These are phyloP conservation scores for Cyclaneusma minus DNA, from an alignment of 2,329 filamentous ascomycete genomes.

Conservation along the genomic window DNA sequence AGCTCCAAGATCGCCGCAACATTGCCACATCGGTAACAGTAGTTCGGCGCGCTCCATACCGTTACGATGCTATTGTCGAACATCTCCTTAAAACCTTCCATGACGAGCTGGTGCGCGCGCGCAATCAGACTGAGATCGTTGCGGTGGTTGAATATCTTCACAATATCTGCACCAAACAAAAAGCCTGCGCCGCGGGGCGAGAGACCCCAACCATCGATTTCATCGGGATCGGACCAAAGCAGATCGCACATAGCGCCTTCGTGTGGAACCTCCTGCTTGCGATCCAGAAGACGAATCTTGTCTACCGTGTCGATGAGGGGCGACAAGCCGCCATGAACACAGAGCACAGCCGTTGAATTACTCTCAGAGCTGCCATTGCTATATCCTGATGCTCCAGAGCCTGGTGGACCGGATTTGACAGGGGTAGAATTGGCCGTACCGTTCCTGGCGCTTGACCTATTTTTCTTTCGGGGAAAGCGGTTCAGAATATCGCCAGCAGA, in stretches of 20 bases:
- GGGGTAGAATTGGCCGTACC: conserved; percentile 20
- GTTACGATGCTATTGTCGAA: conserved; percentile 93
- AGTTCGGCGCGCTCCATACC: conserved; percentile 96
- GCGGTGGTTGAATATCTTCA: conserved; percentile 86
- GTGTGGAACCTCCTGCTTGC: conserved; percentile 96
- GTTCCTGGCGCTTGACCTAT: too few species aligned
- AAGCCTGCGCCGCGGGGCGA: conserved; percentile 91
- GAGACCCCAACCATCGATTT: conserved; percentile 93
- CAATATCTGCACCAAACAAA: conserved; percentile 88
- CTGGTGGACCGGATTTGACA: conserved; percentile 53
- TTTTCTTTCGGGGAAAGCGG: conserved; percentile 41
- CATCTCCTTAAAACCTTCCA: conserved; percentile 99
- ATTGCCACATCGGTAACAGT: conserved; percentile 92
- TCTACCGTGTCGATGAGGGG: conserved; percentile 88
- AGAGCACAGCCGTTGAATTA: conserved; percentile 71
- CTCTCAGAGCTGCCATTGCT: conserved; percentile 49
- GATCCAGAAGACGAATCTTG: conserved; percentile 86
- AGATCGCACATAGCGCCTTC: conserved; percentile 98
- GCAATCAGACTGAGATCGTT: conserved; percentile 90
- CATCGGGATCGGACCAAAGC: conserved; percentile 94
- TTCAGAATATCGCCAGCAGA: conserved; percentile 67
- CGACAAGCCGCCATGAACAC: conserved; percentile 86
- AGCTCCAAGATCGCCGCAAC: conserved; percentile 91
- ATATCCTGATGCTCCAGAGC: conserved; percentile 61
- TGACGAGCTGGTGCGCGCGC: conserved; percentile 89